phyloP scores from a whole-genome alignment of 2,329 filamentous ascomycete species.

The Sporothrix inflata region DNA sequence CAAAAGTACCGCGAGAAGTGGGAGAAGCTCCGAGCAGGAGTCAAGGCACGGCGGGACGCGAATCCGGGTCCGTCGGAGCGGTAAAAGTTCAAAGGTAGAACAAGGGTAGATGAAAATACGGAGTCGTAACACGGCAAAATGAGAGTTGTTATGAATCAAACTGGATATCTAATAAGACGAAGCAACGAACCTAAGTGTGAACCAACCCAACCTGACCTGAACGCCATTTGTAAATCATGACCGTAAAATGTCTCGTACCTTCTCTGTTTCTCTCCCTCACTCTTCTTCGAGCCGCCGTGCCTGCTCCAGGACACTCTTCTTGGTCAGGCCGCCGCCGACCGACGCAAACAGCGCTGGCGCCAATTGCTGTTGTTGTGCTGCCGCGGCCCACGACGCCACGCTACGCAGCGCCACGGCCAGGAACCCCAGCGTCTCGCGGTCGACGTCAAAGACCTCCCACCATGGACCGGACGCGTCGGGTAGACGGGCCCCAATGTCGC shows the following conservation, averaged over 20 bases:
- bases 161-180: not conserved
- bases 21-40: constrained; percentile 64
- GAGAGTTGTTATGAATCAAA: not conserved
- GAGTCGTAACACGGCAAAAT: too few species aligned
- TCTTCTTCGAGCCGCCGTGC: constrained; percentile 43
- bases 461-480: constrained; percentile 72
- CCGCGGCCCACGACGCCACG: constrained; percentile 68
- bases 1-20: constrained; percentile 63
- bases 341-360: constrained; percentile 47
- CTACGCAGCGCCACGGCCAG: constrained; percentile 84
- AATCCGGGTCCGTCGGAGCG: constrained; percentile 44
- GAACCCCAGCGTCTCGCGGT: constrained; percentile 92
- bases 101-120: not conserved
- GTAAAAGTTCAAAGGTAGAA: not conserved
- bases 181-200: too few species aligned
- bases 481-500: constrained; percentile 75
- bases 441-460: constrained; percentile 99
- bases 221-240: not conserved
- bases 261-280: too few species aligned
- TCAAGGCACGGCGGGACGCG: constrained; percentile 58
- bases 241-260: too few species aligned
- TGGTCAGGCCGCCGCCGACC: constrained; percentile 57
- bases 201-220: too few species aligned
- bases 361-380: constrained; percentile 44
- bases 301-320: constrained; percentile 65